Percentiles rank a stretch among this genome's conserved stretches.
Evolutionary conservation across 148 eudicot species (phyloP).

Genomic region (Tetragonia tetragonoides): DNA sequence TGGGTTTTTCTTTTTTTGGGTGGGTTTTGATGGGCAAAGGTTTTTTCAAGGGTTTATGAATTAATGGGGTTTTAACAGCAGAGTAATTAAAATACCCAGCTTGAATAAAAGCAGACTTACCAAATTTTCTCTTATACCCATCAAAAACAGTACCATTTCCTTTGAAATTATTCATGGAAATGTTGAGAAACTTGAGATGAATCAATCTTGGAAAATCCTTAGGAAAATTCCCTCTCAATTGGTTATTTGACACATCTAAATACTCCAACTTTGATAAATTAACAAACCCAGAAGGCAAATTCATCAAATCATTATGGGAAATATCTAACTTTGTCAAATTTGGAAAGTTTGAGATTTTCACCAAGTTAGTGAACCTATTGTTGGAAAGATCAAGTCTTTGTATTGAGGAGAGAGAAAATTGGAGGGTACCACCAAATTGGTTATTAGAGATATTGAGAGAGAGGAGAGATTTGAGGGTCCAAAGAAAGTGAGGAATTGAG

Average conservation of each 20-base stretch:
- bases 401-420: slow-evolving; percentile 27
- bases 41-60: slow-evolving; percentile 28
- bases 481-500: slow-evolving; percentile 53
- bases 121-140: slow-evolving; percentile 36
- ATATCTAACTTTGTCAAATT: slow-evolving; percentile 57
- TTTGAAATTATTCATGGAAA: slow-evolving; percentile 72
- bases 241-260: slow-evolving; percentile 64
- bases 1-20: slow-evolving; percentile 13
- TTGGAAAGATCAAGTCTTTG: slow-evolving; percentile 46
- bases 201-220: slow-evolving; percentile 55
- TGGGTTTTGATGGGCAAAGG: slow-evolving; percentile 18
- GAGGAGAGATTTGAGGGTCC: slow-evolving; percentile 37
- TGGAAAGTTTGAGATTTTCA: slow-evolving; percentile 39
- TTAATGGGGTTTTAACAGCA: slow-evolving; percentile 15
- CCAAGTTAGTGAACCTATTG: slow-evolving; percentile 67
- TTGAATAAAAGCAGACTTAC: slow-evolving; percentile 52
- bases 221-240: slow-evolving; percentile 58
- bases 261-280: slow-evolving; percentile 45
- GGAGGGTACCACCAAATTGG: slow-evolving; percentile 60
- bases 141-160: slow-evolving; percentile 18
- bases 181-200: slow-evolving; percentile 53
- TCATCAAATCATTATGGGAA: slow-evolving; percentile 53
- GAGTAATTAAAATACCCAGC: slow-evolving; percentile 50
- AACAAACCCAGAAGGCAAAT: slow-evolving; percentile 45
- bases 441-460: slow-evolving; percentile 55